phyloP scores from a whole-genome alignment of 108 stramenopile genomes.

The Pseudonitzschia delicatissima region DNA sequence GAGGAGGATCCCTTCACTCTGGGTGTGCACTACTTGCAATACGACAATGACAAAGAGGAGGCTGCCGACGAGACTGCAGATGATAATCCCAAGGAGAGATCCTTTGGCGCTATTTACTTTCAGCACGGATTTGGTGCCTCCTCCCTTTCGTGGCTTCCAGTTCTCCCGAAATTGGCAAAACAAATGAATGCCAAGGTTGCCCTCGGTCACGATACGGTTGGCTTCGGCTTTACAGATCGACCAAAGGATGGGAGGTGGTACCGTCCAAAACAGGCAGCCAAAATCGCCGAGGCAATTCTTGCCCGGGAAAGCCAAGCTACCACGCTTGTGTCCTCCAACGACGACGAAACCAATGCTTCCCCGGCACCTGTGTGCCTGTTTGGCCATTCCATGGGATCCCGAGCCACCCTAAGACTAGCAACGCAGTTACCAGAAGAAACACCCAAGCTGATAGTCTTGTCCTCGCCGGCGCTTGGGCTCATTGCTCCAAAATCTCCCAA shows the following conservation, averaged over 20 bases:
- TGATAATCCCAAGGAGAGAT: not conserved
- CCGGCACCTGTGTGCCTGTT: constrained; percentile 41
- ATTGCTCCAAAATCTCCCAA: not conserved
- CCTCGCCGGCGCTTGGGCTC: constrained; percentile 65
- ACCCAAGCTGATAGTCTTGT: constrained; percentile 51
- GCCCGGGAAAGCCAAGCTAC: constrained; percentile 20
- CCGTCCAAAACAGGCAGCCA: constrained; percentile 37
- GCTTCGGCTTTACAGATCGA: constrained; percentile 86
- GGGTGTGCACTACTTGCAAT: constrained; percentile 52
- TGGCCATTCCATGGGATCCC: constrained; percentile 79
- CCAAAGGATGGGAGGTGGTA: constrained; percentile 44
- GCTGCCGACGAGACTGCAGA: not conserved
- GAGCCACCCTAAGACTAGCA: constrained; percentile 64
- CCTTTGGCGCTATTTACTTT: constrained; percentile 52
- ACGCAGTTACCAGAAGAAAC: constrained; percentile 30
- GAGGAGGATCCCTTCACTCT: constrained; percentile 10
- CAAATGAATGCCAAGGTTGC: constrained; percentile 42
- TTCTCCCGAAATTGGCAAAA: constrained; percentile 41
- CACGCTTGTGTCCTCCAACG: not conserved
- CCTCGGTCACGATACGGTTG: constrained; percentile 74
- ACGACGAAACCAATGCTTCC: not conserved
- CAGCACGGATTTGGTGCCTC: constrained; percentile 88
- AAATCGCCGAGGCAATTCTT: constrained; percentile 36
- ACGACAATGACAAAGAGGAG: constrained; percentile 3
- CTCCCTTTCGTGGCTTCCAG: constrained; percentile 67